A percentile compares a stretch with the other conserved stretches of the same genome.
These are phyloP conservation scores for Sphaerobolus stellatus DNA, from an alignment of 1,284 basidiomycete species.

Conservation along the genomic window DNA sequence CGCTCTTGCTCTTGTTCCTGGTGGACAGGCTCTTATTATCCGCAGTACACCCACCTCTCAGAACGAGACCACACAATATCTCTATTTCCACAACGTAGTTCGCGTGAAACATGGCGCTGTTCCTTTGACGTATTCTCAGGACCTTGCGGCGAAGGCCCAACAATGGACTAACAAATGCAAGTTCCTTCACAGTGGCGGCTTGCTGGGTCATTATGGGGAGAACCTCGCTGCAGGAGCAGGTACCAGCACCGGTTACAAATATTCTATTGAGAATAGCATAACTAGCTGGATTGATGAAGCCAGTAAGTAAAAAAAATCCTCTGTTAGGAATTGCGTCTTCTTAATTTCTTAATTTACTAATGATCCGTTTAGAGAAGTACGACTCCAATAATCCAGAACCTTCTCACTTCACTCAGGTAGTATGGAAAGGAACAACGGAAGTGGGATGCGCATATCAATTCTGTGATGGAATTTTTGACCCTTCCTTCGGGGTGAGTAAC, in stretches of 20 bases:
- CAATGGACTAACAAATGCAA: slow-evolving; percentile 49
- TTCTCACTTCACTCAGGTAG: slow-evolving; percentile 31
- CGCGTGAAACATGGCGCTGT: slow-evolving; percentile 43
- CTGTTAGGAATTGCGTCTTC: not conserved
- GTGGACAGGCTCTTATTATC: no score
- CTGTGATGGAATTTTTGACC: slow-evolving; percentile 9
- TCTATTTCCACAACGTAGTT: slow-evolving; percentile 48
- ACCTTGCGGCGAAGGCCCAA: slow-evolving; percentile 45
- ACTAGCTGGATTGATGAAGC: not conserved
- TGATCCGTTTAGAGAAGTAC: slow-evolving; percentile 17
- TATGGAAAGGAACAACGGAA: slow-evolving; percentile 27
- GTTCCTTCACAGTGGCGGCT: slow-evolving; percentile 43
- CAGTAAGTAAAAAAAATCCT: not conserved
- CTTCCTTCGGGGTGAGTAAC: no score
- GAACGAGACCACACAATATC: slow-evolving; percentile 27
- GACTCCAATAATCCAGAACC: slow-evolving; percentile 19
- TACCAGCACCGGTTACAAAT: slow-evolving; percentile 31
- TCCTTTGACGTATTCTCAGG: slow-evolving; percentile 46
- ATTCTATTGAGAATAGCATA: not conserved
- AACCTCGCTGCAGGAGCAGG: slow-evolving; percentile 49
- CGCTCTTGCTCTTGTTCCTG: no score
- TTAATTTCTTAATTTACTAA: not conserved
- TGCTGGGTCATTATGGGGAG: slow-evolving; percentile 42
- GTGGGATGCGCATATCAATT: slow-evolving; percentile 23
- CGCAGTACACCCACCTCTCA: no score